Evolutionary conservation across 2,329 filamentous ascomycete species (phyloP).

Genomic region (Sclerotinia minor): DNA sequence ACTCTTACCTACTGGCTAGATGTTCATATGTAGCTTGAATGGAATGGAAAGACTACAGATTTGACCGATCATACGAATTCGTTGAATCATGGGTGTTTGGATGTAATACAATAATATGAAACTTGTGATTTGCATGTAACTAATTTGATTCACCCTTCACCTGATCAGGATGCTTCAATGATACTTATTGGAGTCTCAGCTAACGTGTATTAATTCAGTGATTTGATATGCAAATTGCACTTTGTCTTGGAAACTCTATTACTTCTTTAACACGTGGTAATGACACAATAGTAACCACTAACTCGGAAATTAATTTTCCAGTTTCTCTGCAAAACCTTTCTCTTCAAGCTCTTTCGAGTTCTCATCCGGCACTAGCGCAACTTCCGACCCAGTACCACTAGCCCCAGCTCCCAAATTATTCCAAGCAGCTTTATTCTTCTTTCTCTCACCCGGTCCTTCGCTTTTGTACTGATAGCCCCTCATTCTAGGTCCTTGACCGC

Average conservation of each 20-base stretch:
- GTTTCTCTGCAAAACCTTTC: constrained; percentile 55
- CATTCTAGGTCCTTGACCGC: constrained; percentile 74
- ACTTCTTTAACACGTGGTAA: neutral
- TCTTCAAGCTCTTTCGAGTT: constrained; percentile 53
- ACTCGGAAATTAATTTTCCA: constrained; percentile 17
- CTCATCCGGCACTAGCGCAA: constrained; percentile 50
- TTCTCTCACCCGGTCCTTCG: constrained; percentile 59
- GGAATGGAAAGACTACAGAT: too few species aligned
- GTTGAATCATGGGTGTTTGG: too few species aligned
- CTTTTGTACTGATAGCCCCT: constrained; percentile 82
- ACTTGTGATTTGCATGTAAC: too few species aligned
- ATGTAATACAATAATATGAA: too few species aligned
- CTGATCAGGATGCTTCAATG: too few species aligned
- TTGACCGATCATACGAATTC: too few species aligned
- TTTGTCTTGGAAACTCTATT: neutral
- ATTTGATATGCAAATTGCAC: too few species aligned
- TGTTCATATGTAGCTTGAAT: too few species aligned
- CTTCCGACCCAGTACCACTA: constrained; percentile 25
- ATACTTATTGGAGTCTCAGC: too few species aligned
- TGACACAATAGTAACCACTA: neutral
- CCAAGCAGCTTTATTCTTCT: constrained; percentile 69
- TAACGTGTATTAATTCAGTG: too few species aligned
- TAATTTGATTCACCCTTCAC: too few species aligned
- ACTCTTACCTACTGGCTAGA: neutral
- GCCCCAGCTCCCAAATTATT: constrained; percentile 47